These are phyloP conservation scores for Vitis amurensis DNA, from an alignment of 164 flowering plant genomes.

Conservation along the genomic window DNA sequence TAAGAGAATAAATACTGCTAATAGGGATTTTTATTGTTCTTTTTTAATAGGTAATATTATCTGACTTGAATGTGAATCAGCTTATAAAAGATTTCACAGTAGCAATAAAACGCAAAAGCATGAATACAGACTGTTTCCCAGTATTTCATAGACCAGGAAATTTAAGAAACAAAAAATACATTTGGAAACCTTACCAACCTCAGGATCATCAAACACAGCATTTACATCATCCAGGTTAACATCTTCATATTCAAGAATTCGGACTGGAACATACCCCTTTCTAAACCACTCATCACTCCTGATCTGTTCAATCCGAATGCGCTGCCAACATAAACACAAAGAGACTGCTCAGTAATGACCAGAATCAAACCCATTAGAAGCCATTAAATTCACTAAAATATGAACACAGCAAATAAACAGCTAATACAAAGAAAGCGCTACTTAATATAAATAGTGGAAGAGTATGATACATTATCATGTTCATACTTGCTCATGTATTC, in stretches of 20 bases:
- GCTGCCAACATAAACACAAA: conserved; percentile 45
- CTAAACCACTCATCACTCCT: conserved; percentile 88
- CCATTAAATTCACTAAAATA: not conserved
- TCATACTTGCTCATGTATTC: no score
- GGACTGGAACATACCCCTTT: conserved; percentile 63
- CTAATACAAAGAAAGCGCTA: not conserved
- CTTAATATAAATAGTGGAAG: no score
- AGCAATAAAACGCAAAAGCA: not conserved
- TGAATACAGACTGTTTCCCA: no score
- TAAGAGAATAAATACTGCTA: no score
- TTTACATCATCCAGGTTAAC: conserved; percentile 89
- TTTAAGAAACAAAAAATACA: not conserved
- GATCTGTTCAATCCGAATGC: conserved; percentile 75
- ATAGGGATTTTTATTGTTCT: no score
- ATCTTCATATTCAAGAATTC: conserved; percentile 73
- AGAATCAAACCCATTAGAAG: not conserved
- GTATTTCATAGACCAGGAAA: no score
- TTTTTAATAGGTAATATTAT: no score
- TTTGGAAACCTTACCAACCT: conserved; percentile 55
- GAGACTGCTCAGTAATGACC: not conserved
- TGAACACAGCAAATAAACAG: not conserved
- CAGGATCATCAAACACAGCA: conserved; percentile 85
- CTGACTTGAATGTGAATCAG: no score
- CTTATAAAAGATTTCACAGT: not conserved
- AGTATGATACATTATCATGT: no score